Conservation (phyloP, 768 basidiomycete genomes). For the Hortiboletus campestris region DNA sequence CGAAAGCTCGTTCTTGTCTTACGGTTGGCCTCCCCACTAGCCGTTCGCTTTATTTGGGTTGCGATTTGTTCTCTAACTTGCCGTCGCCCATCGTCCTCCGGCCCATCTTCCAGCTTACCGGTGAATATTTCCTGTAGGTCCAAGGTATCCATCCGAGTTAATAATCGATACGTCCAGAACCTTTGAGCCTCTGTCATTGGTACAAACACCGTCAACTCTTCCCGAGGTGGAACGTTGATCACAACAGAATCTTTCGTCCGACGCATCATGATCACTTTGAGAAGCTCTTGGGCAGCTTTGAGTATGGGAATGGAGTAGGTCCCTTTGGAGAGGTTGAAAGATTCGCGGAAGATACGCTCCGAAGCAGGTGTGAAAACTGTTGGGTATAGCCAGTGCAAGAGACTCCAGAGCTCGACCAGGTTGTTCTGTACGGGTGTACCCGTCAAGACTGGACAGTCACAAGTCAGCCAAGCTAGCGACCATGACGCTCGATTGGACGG, state of each 20-base stretch:
- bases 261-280: constrained; percentile 55
- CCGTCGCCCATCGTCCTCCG: constrained; percentile 35
- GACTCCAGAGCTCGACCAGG: constrained; percentile 53
- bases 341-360: constrained; percentile 46
- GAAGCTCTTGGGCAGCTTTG: constrained; percentile 45
- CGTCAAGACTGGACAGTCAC: constrained; percentile 48
- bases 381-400: constrained; percentile 58
- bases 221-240: constrained; percentile 51
- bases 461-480: neutral
- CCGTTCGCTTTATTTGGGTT: constrained; percentile 36
- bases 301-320: constrained; percentile 50
- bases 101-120: constrained; percentile 25
- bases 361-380: constrained; percentile 48
- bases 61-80: constrained; percentile 41
- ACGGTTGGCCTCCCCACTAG: constrained; percentile 32
- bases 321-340: constrained; percentile 55
- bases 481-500: neutral
- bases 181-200: constrained; percentile 59
- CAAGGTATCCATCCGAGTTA: constrained; percentile 50
- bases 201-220: constrained; percentile 55
- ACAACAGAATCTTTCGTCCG: constrained; percentile 56
- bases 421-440: constrained; percentile 77
- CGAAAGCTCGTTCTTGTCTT: constrained; percentile 1
- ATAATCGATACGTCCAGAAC: constrained; percentile 59
- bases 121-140: constrained; percentile 51